These are phyloP conservation scores for Talaromyces wortmannii DNA, from an alignment of 495 filamentous ascomycete species.

Conservation along the genomic window DNA sequence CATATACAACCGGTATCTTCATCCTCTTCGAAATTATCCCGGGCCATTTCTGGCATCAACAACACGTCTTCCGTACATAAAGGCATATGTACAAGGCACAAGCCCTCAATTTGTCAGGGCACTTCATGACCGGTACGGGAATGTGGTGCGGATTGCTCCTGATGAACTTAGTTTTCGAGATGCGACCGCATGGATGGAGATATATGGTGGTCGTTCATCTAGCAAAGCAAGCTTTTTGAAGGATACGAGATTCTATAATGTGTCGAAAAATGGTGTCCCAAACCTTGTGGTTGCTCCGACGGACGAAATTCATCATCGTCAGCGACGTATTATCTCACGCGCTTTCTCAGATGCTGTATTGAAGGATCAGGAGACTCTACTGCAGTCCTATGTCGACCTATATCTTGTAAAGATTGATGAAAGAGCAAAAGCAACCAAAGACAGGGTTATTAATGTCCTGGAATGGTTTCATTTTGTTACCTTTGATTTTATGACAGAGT, in stretches of 20 bases:
- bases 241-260: too few relatives aligned
- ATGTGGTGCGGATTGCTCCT: constrained; percentile 27
- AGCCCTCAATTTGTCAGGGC: constrained; percentile 6
- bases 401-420: constrained; percentile 6
- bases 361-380: constrained; percentile 37
- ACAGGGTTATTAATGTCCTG: constrained; percentile 20
- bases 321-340: constrained; percentile 34
- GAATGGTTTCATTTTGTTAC: constrained; percentile 29
- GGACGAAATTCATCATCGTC: constrained; percentile 6
- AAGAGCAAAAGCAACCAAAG: neutral
- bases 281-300: neutral
- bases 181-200: constrained; percentile 52
- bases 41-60: constrained; percentile 37
- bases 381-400: constrained; percentile 32
- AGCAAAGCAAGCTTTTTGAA: too few relatives aligned
- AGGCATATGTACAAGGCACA: constrained; percentile 7
- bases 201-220: constrained; percentile 48
- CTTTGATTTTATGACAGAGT: constrained; percentile 43
- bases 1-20: constrained; percentile 38
- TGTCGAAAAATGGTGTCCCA: constrained; percentile 11
- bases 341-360: constrained; percentile 43
- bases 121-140: constrained; percentile 29
- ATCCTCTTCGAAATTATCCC: constrained; percentile 33
- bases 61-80: constrained; percentile 9
- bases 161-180: constrained; percentile 31